Evolutionary conservation across 495 filamentous ascomycete species (phyloP), one percentile per base, ranked within the genome.

Genomic region (Hypoxylon cercidicola): DNA sequence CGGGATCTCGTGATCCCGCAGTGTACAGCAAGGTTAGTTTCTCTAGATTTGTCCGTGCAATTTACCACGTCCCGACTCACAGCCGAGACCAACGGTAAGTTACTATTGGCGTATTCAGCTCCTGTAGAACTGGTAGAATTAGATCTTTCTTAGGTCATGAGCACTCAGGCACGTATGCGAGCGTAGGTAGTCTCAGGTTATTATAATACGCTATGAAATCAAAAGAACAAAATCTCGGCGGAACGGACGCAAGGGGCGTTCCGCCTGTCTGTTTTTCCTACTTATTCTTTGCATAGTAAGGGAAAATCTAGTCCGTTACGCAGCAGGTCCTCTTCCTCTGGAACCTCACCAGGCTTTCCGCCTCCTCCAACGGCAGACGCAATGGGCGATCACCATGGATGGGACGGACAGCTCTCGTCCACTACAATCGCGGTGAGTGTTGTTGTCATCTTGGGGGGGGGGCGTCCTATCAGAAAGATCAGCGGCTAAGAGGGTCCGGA

Each of bases 31-130:
- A 19, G 37, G 18, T 34, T 44, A 60, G 37, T 68, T 57, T 59
- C 55, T 59, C 39, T 43, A 68, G 48, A 46, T 12, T 37, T 34
- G 61, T 40, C 30, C 30, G 9, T 32, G 30, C 56, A 68, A 68
- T 68, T 32, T 56, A 16, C 54, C 43, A 43, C 40, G 37, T 59
- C 40, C 65, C 60, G 60, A 68, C 44, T 60, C 54, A 30, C 56
- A 64, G 44, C 65, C 60, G 65, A 68, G 65, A 68, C 65, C 55
- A 34, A 56, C 43, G 60, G 45, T 55, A 68, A 68, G 55, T 55
- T 52, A 62, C 65, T 44, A 50, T 64, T 55, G 46, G 60, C 40
- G 40, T 35, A 59, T 68, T 68, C 65, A 68, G 65, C 65, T 68
- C 32, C 41, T 32, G 18, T 28, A n/a, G 13, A 11, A 20, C 46